Evolutionary conservation across 768 basidiomycete genomes (phyloP), one percentile per base, ranked within the genome.

Genomic region (Dioszegia hungarica): DNA sequence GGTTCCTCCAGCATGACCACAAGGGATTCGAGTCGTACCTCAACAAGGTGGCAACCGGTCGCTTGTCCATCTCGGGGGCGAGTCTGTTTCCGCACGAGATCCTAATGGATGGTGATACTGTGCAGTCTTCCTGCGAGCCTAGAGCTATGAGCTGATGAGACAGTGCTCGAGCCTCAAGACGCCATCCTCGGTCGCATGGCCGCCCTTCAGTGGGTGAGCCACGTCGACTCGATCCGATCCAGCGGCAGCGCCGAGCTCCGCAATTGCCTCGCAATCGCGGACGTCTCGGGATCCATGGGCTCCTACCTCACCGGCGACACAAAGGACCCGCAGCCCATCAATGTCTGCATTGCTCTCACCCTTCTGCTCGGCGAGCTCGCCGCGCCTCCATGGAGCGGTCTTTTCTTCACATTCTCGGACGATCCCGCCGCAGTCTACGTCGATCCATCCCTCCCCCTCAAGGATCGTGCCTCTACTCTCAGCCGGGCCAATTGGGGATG

Each of bases 281-380:
- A 88, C 65, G 86, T 88, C 17, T 87, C 85, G 0, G 86, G 84
- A 0, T 86, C 84, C 9, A 88, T 88, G 87, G 85, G 84, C 1
- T 19, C 22, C 22, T 12, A 12, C 24, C 19, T 9, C 1, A 22
- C 27, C 11, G 24, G 1, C 59, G 70, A 24, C 0, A 54, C 17
- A 60, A 55, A 55, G 9, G 29, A 59, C 17, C 61, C 59, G 10
- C 14, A 49, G 2, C 86, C 87, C 0, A 85, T 88, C 54, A 76
- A 80, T 33, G 84, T 84, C 6, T 81, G 86, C 1, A 53, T 89
- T 17, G 80, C 85, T 8, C 82, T 88, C 19, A 86, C 86, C 9
- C 79, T 88, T 15, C 70, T 88, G 50, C 79, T 87, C 47, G 82
- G 86, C 0, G 79, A 82, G 22, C 73, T 88, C 19, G 80, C 86